Conservation (phyloP, 257 asterid genomes). For the Solanum etuberosum region DNA sequence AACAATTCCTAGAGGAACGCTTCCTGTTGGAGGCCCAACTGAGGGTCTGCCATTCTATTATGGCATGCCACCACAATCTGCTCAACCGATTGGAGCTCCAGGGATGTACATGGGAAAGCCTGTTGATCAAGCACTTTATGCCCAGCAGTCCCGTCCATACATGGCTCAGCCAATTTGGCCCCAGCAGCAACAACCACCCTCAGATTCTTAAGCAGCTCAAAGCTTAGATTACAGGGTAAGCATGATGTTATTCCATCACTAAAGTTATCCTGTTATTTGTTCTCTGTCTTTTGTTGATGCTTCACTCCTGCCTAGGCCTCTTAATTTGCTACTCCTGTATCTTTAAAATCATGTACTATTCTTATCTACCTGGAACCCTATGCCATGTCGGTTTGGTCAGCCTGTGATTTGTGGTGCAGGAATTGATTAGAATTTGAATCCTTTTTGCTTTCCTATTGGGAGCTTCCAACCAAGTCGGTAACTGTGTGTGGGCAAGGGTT, state of each 20-base stretch:
- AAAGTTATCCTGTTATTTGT: background rate
- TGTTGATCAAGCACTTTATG: constrained; percentile 66
- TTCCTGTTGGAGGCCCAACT: constrained; percentile 70
- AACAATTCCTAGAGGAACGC: constrained; percentile 71
- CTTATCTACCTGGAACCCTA: background rate
- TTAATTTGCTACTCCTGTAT: background rate
- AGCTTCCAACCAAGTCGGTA: background rate
- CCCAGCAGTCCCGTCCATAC: constrained; percentile 74
- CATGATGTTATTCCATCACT: background rate
- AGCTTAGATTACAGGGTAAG: background rate
- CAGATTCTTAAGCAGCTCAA: constrained; percentile 54
- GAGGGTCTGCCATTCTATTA: constrained; percentile 88
- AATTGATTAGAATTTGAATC: background rate
- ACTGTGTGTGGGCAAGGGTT: background rate
- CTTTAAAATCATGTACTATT: background rate
- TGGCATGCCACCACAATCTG: constrained; percentile 51
- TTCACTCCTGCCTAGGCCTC: background rate
- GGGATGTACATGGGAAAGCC: constrained; percentile 85
- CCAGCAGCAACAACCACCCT: constrained; percentile 53
- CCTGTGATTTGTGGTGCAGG: background rate
- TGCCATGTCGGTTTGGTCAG: background rate
- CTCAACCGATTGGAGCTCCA: constrained; percentile 51
- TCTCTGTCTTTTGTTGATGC: background rate
- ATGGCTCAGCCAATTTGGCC: constrained; percentile 93
- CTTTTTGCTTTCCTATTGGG: background rate